Base-by-base conservation (phyloP, 805 yeast genomes). In the Wickerhamiella australiensis region DNA sequence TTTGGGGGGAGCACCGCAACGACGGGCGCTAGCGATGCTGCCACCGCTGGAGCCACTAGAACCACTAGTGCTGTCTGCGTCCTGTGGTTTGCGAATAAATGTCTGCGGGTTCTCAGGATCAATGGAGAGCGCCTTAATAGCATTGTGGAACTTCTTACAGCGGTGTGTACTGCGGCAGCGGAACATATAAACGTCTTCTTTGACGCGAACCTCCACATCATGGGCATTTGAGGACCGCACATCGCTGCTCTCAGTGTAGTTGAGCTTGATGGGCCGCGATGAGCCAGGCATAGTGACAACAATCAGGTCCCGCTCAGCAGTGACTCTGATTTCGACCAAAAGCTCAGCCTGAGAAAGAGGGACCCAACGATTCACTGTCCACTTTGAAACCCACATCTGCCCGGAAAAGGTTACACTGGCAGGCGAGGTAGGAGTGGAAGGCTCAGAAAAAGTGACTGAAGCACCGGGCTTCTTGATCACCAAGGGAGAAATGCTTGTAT, bases 311-410 rank as follows among this genome's bases (percentile, higher is more conserved):
- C 23, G 33, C 31, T 27, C 46, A 31, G 48, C 46, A 21, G 38
- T 40, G 4, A 51, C 52, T 3, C 37, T 36, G 11, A 59, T 43
- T 31, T 58, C 60, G 5, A 56, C 56, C 21, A 40, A 42, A 20
- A 59, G 51, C 53, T 58, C 61, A 20, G 46, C 54, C 45, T 59
- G 62, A 6, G 59, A 56, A 13, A 59, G 50, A 12, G 62, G 62
- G 8, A 51, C 52, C 62, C 62, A 59, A 12, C 53, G 50, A 25
- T 50, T 45, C 15, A 35, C 43, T 2, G 46, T 45, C 62, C 62
- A 59, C 9, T 50, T 50, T 9, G 62, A 59, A 2, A 57, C 57
- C 62, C 62, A 59, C 45, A 59, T 38, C 25, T 48, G 44, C 3
- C 55, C 54, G 5, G 49, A 26, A 49, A 53, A 57, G 37, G 57